Base-by-base conservation (phyloP, 768 basidiomycete species). In the Boletus vinaceobasis region DNA sequence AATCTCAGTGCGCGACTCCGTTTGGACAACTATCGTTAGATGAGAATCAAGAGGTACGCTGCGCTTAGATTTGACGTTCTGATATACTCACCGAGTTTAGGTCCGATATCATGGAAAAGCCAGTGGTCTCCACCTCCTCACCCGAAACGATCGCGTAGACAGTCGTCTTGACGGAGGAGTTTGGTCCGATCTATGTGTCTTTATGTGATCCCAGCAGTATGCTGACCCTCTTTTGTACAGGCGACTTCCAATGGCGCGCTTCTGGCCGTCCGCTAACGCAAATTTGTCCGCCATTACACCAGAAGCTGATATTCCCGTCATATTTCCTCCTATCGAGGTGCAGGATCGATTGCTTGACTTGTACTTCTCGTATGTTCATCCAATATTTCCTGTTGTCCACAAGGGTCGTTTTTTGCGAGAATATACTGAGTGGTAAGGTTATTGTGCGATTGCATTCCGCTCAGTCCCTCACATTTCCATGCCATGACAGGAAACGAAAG, bases 331-430 rank as follows among this genome's bases (percentile, higher is more conserved):
- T 27, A 63, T 75, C 21, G 76, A 78, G 17, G 72, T 82, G 33
- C 90, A 91, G 68, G 82, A 88, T 53, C 79, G 77, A 37, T 76
- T 94, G 5, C 67, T 94, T 47, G 79, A 82, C 32, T 73, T 92
- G 8, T 95, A 90, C 69, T 93, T 93, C 71, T 82, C 81, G 11
- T 88, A 91, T 63, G 84, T 88, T 31, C 92, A 95, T 60, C 91
- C 93, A 7, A 77, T 85, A 49, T 88, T 90, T 62, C 93, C 93
- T 7, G 77, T 94, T 43, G 71, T 93, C n/a, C 83, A 90, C 69
- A 88, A 86, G 70, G 73, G 70, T 13, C 78, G 81, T 21, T 92
- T 93, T 68, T 66, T 88, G 60, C 69, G 79, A 17, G 84, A 88
- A 58, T 93, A 82, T 64, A 72, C 76, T 37, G 70, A 73, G 15